Evolutionary conservation across 331 rosid genomes (phyloP).

Genomic region (Arachis monticola): DNA sequence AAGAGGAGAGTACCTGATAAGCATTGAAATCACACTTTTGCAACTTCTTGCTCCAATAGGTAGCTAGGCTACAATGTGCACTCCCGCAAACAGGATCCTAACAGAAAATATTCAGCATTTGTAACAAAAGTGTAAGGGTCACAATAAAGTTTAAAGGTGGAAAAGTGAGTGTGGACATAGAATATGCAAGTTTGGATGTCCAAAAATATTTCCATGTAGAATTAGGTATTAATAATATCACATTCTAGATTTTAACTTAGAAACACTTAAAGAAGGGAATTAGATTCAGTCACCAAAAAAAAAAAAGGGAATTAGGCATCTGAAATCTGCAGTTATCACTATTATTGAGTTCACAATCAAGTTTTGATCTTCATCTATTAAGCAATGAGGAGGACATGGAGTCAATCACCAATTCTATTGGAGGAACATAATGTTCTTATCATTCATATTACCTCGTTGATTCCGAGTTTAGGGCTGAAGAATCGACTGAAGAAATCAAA

Average conservation of each 20-base stretch:
- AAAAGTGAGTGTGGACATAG: no score
- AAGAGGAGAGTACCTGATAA: constrained; percentile 27
- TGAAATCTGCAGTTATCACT: not conserved
- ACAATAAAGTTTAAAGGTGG: no score
- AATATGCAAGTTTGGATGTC: no score
- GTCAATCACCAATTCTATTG: not conserved
- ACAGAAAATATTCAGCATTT: constrained; percentile 17
- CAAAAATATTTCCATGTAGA: no score
- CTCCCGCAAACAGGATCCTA: constrained; percentile 87
- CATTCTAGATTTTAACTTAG: no score
- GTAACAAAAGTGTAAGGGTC: no score
- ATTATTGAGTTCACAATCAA: constrained; percentile 1
- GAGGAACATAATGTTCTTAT: constrained; percentile 4
- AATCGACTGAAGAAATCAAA: constrained; percentile 66
- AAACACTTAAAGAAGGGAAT: no score
- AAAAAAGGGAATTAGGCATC: not conserved
- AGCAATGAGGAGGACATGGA: not conserved
- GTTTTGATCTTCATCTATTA: constrained; percentile 1
- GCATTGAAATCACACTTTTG: constrained; percentile 75
- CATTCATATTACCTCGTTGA: constrained; percentile 57
- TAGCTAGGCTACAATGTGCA: constrained; percentile 79
- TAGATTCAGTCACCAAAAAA: not conserved
- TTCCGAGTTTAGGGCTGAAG: constrained; percentile 56
- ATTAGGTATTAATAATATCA: no score
- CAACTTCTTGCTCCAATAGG: constrained; percentile 72